phyloP scores from a whole-genome alignment of 257 asterid species.

The Solanum raphanifolium region DNA sequence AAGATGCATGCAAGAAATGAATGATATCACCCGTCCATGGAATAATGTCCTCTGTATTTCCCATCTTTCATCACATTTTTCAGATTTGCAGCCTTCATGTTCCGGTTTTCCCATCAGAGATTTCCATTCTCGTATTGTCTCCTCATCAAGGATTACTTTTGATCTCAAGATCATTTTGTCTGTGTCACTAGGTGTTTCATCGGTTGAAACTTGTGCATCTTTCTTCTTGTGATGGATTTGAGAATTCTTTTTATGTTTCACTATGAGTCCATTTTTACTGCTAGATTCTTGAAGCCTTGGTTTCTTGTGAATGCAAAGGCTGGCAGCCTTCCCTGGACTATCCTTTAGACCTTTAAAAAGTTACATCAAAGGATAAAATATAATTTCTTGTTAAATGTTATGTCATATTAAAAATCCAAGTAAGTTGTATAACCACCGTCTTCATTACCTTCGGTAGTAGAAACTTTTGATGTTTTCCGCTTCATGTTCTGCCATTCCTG shows the following conservation, averaged over 20 bases:
- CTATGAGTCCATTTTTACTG: neutral
- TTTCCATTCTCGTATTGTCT: slow-evolving; percentile 59
- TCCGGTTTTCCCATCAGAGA: slow-evolving; percentile 46
- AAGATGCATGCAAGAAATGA: slow-evolving; percentile 70
- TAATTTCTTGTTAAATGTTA: neutral
- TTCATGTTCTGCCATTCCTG: neutral
- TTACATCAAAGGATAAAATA: neutral
- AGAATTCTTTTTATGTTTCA: neutral
- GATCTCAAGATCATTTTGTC: neutral
- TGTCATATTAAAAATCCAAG: neutral
- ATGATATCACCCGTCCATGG: slow-evolving; percentile 51
- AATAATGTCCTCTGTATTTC: slow-evolving; percentile 58
- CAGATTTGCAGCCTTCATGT: slow-evolving; percentile 40
- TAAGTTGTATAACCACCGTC: neutral
- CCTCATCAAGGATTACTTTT: slow-evolving; percentile 64
- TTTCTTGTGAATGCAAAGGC: neutral
- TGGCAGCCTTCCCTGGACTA: neutral
- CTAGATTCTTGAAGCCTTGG: neutral
- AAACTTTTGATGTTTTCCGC: neutral
- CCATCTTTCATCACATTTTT: slow-evolving; percentile 53
- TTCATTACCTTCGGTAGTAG: neutral
- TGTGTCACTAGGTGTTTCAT: neutral
- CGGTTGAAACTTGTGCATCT: neutral
- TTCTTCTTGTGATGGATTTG: neutral
- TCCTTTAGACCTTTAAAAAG: neutral